phyloP scores from a whole-genome alignment of 768 basidiomycete species.

The Tricholoma hemisulphureum region DNA sequence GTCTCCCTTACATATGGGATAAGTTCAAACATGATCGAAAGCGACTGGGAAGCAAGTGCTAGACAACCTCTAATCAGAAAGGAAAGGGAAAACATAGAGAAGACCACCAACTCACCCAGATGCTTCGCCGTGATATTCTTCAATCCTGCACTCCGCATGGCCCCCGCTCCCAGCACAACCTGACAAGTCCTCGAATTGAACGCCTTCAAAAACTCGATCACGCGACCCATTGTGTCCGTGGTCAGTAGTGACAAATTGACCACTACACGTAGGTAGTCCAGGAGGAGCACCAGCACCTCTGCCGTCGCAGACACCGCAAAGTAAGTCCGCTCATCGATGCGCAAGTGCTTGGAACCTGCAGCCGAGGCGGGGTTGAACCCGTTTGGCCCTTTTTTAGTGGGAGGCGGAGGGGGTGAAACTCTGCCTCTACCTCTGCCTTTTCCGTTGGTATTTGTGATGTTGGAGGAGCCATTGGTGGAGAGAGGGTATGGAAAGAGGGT shows the following conservation, averaged over 20 bases:
- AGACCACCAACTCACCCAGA: slow-evolving; percentile 57
- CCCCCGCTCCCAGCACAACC: slow-evolving; percentile 96
- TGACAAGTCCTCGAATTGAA: slow-evolving; percentile 99
- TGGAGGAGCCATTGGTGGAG: slow-evolving; percentile 6
- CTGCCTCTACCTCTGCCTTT: slow-evolving; percentile 9
- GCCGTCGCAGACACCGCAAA: slow-evolving; percentile 86
- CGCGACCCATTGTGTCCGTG: slow-evolving; percentile 91
- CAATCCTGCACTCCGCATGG: slow-evolving; percentile 97
- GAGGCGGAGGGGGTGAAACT: background rate
- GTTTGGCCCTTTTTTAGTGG: background rate
- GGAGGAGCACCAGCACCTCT: slow-evolving; percentile 64
- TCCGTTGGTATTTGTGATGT: slow-evolving; percentile 11
- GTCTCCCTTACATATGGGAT: slow-evolving; percentile 96
- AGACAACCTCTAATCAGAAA: background rate
- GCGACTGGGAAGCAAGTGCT: slow-evolving; percentile 95
- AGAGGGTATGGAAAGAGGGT: slow-evolving; percentile 10
- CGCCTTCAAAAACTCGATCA: slow-evolving; percentile 94
- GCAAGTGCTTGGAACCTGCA: slow-evolving; percentile 55
- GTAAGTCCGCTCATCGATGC: slow-evolving; percentile 81
- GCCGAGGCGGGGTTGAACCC: slow-evolving; percentile 9
- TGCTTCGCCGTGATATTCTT: slow-evolving; percentile 99
- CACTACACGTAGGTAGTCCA: slow-evolving; percentile 86
- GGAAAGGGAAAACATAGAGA: background rate
- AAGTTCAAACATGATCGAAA: slow-evolving; percentile 91
- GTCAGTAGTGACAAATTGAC: slow-evolving; percentile 86